Evolutionary conservation across 345 rosid species (phyloP).

Genomic region (Eucalyptus tenuipes): DNA sequence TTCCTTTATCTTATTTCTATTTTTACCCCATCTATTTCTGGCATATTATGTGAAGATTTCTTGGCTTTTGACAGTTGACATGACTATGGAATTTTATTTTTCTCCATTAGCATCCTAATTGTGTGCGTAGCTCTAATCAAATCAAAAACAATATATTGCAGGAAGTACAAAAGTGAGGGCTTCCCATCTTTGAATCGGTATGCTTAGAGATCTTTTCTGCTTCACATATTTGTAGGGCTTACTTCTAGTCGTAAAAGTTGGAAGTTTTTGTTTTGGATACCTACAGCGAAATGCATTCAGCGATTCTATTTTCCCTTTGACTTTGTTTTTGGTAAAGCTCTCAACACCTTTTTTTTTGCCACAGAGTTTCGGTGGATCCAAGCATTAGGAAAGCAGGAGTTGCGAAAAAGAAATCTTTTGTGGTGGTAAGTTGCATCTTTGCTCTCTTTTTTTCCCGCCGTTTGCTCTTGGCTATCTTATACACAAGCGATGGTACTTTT

Average conservation of each 20-base stretch:
- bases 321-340: neutral
- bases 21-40: neutral
- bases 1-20: neutral
- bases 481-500: neutral
- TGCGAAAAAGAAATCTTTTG: neutral
- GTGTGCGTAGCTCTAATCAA: neutral
- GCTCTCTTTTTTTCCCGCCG: neutral
- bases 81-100: neutral
- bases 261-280: neutral
- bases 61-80: neutral
- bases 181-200: conserved; percentile 12
- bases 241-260: neutral
- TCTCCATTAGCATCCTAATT: neutral
- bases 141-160: neutral
- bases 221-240: neutral
- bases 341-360: neutral
- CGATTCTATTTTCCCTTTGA: neutral
- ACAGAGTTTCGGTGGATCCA: neutral
- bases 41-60: neutral
- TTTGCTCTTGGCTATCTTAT: neutral
- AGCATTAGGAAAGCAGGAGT: neutral
- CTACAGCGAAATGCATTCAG: neutral
- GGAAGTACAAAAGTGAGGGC: conserved; percentile 14
- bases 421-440: neutral
- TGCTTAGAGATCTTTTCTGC: neutral